Evolutionary conservation across 164 flowering plant species (phyloP).

Genomic region (Macadamia tetraphylla): DNA sequence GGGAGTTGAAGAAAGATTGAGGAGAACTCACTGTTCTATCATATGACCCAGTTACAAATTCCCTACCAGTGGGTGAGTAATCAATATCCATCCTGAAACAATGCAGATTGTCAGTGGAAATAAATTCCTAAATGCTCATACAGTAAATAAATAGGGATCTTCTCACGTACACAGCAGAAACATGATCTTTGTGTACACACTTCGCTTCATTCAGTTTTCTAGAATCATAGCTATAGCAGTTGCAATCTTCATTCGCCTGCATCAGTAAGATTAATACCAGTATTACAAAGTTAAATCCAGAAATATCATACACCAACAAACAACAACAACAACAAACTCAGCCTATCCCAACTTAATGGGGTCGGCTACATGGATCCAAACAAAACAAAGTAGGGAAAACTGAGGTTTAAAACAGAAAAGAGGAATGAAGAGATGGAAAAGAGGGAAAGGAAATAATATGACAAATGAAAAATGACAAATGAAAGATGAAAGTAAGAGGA

Average conservation of each 20-base stretch:
- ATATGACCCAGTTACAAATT: slow-evolving; percentile 96
- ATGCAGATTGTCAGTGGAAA: not conserved
- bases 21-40: slow-evolving; percentile 80
- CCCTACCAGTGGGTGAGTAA: slow-evolving; percentile 93
- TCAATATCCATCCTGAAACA: slow-evolving; percentile 92
- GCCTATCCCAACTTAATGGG: no score
- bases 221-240: slow-evolving; percentile 83
- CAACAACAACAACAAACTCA: no score
- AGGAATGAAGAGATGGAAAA: no score
- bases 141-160: not conserved
- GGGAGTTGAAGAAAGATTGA: not conserved
- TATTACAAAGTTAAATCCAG: no score
- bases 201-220: slow-evolving; percentile 83
- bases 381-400: no score
- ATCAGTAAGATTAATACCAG: slow-evolving; percentile 1
- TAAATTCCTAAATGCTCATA: not conserved
- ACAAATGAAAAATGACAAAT: no score
- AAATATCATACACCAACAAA: no score
- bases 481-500: no score
- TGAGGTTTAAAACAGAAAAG: no score
- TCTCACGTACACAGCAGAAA: slow-evolving; percentile 83
- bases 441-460: no score
- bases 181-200: slow-evolving; percentile 90
- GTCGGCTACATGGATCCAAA: no score
- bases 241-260: slow-evolving; percentile 95